Base-by-base conservation (phyloP, 1,284 basidiomycete species). In the Heterobasidion parviporum region DNA sequence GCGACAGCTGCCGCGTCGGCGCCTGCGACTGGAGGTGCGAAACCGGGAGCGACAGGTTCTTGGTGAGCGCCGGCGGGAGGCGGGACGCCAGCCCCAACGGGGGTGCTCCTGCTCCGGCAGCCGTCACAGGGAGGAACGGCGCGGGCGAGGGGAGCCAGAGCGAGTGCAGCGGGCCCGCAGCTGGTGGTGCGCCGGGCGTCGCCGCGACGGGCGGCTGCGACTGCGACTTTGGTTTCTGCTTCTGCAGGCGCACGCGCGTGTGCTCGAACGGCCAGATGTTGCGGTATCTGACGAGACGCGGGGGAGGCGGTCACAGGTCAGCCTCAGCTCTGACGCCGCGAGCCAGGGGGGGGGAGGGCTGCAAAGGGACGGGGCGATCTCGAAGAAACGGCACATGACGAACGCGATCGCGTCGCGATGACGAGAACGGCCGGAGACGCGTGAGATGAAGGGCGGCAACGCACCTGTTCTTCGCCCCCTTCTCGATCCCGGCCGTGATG, bases 181-280 rank as follows among this genome's bases (percentile, higher is more conserved):
- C 33, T 8, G 32, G 7, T 10, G 32, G 50, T 10, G 15, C 12
- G 50, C 44, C 44, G 48, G 44, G 20, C 45, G 14, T 41, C 51
- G 45, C 47, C 8, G 12, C 49, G 35, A 35, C 59, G 36, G 41
- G 54, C 47, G 10, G 49, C 43, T 34, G 43, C 43, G 33, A 46
- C 49, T 26, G 46, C 52, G 26, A 26, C 26, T 54, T 55, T 65
- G 74, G 61, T 41, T 62, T 63, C 41, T 60, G 67, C 20, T 73
- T 71, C 8, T 79, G 79, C 20, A 97, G 73, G 46, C 85, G 80
- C 3, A 96, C 93, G 26, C 93, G 85, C 14, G 90, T 86, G 67
- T 94, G 92, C 65, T 97, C 94, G 65, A 95, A 98, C 0, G 94
- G 94, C 94, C 94, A 98, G 55, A 98, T 96, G 67, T 98, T 92